Percentiles rank a stretch among this genome's conserved stretches.
These are phyloP conservation scores for Graphiopsis chlorocephala DNA, from an alignment of 2,329 filamentous ascomycete species.

Conservation along the genomic window DNA sequence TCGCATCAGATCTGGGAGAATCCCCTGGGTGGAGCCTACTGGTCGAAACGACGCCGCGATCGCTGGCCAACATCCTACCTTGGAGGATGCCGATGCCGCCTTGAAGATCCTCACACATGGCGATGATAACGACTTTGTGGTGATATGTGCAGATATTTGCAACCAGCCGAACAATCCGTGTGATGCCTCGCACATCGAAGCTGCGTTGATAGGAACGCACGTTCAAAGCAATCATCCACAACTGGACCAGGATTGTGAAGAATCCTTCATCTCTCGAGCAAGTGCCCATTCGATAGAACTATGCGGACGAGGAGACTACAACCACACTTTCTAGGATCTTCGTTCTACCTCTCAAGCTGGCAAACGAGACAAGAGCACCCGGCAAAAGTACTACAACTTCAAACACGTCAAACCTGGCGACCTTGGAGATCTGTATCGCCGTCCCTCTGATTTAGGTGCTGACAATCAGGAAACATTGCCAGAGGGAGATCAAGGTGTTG, in stretches of 20 bases:
- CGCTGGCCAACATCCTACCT: not conserved
- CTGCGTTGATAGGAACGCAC: not conserved
- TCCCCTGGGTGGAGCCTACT: not conserved
- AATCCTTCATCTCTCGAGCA: not conserved
- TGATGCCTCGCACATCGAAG: not conserved
- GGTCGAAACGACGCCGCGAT: not conserved
- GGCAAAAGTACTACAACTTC: not conserved
- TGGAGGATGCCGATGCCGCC: not conserved
- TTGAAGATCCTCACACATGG: not conserved
- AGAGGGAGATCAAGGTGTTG: not conserved
- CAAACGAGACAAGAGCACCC: not conserved
- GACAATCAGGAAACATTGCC: not conserved
- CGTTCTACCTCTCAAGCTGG: not conserved
- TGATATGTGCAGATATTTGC: not conserved
- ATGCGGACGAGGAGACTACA: not conserved
- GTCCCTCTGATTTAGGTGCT: not conserved
- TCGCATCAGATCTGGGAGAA: not conserved
- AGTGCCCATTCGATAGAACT: not conserved
- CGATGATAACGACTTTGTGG: not conserved
- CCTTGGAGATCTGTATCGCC: not conserved
- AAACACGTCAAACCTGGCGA: not conserved
- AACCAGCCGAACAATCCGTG: too few relatives aligned
- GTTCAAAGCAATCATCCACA: not conserved
- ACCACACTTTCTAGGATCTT: not conserved
- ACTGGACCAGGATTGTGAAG: not conserved